Evolutionary conservation across 2,329 filamentous ascomycete genomes (phyloP).

Genomic region (Bretziella fagacearum): DNA sequence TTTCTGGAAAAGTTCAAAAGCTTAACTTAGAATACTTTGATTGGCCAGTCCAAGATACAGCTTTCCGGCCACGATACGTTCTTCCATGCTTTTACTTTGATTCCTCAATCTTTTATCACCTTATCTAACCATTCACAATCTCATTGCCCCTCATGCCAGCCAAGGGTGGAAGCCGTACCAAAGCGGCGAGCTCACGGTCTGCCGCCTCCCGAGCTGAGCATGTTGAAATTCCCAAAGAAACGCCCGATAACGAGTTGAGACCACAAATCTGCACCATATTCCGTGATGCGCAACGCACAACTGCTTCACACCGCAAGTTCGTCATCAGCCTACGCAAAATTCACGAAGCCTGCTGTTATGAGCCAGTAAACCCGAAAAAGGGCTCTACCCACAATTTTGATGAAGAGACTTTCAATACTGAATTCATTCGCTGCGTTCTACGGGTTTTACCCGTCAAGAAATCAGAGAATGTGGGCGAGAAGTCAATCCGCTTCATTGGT

Average conservation of each 20-base stretch:
- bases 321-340: slow-evolving; percentile 76
- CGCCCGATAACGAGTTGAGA: slow-evolving; percentile 52
- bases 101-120: neutral
- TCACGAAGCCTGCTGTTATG: slow-evolving; percentile 68
- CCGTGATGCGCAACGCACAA: slow-evolving; percentile 71
- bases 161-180: slow-evolving; percentile 30
- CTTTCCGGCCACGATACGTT: too few relatives aligned
- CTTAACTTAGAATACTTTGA: too few relatives aligned
- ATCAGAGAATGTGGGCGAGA: slow-evolving; percentile 73
- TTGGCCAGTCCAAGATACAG: too few relatives aligned
- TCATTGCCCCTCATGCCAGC: slow-evolving; percentile 35
- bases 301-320: slow-evolving; percentile 77
- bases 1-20: too few relatives aligned
- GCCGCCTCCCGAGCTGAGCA: slow-evolving; percentile 19
- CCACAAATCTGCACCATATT: slow-evolving; percentile 57
- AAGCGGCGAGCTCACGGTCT: slow-evolving; percentile 25
- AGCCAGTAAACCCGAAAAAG: slow-evolving; percentile 37
- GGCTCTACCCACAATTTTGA: slow-evolving; percentile 48
- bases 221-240: slow-evolving; percentile 50
- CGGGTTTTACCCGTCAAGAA: slow-evolving; percentile 80
- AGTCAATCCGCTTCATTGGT: slow-evolving; percentile 71
- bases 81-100: too few relatives aligned
- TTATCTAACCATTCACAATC: neutral
- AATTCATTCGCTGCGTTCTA: slow-evolving; percentile 68
- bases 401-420: slow-evolving; percentile 72